Evolutionary conservation across 83 land plant genomes (phyloP), one percentile per base, ranked within the genome.

Genomic region (Thuja plicata): DNA sequence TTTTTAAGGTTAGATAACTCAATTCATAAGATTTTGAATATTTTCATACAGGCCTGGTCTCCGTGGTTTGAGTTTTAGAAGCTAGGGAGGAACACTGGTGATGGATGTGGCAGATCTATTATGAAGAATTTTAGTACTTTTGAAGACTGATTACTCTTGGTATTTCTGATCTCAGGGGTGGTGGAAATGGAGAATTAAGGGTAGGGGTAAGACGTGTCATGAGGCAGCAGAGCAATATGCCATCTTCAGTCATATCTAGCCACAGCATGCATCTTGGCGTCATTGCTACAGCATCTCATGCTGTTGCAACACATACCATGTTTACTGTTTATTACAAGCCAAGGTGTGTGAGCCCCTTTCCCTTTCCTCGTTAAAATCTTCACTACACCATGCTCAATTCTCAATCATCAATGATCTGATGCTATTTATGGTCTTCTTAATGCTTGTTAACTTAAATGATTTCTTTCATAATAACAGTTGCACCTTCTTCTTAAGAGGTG

Each of bases 201-300:
- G 96, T 97, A 30, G 99, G 99, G 37, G 94, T 97, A 5, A 88
- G 98, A 85, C 94, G 97, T 1, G 95, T 92, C 76, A 90, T 91
- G 60, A 91, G 94, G 41, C 98, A 95, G 81, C 94, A 89, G 76
- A 93, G 88, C 45, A 27, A 74, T 12, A 91, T 94, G 88, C 97
- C 93, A n/a, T 92, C 97, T n/a, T 94, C 96, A 13, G 96, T 97
- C n/a, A 92, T 98, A 79, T 94, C 99, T 35, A 95, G 97, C 79
- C 95, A 97, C 54, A 98, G 96, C 91, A 97, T 97, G 97, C 97
- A 97, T 92, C 89, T 97, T 54, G 99, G 99, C 37, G 97, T 97
- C 84, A 96, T 96, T 57, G 98, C 99, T 3, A 95, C 98, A 74
- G 99, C 98, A 71, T 90, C 95, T 35, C 97, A 97, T 92, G 99